Conservation (phyloP, 192 early-diverging fungal genomes). For the Jimgerdemannia flammicorona region DNA sequence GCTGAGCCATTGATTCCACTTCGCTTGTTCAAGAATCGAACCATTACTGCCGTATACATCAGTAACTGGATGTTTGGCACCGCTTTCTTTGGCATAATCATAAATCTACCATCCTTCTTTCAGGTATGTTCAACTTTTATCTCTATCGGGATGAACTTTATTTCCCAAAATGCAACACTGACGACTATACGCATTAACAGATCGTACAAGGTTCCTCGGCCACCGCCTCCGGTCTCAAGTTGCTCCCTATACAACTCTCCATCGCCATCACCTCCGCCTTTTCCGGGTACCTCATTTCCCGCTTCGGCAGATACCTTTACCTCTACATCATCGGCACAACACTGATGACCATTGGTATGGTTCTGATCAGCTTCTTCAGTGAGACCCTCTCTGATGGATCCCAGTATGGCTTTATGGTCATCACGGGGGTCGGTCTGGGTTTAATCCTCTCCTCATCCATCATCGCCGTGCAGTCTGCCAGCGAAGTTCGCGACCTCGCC, state of each 20-base stretch:
- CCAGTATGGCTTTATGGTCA: slow-evolving; percentile 27
- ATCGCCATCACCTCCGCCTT: slow-evolving; percentile 14
- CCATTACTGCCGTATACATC: slow-evolving; percentile 50
- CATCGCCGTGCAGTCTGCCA: slow-evolving; percentile 30
- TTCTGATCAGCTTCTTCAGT: slow-evolving; percentile 63
- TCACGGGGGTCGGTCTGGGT: slow-evolving; percentile 28
- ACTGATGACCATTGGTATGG: slow-evolving; percentile 59
- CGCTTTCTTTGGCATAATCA: slow-evolving; percentile 57
- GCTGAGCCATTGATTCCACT: slow-evolving; percentile 71
- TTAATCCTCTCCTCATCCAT: slow-evolving; percentile 25
- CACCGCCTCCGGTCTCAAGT: slow-evolving; percentile 33
- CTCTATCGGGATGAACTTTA: slow-evolving; percentile 1
- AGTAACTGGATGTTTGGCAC: slow-evolving; percentile 64
- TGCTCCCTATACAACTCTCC: slow-evolving; percentile 35
- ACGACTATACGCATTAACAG: slow-evolving; percentile 14
- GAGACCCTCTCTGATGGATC: slow-evolving; percentile 11
- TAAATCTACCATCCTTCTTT: slow-evolving; percentile 78
- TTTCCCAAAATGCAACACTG: not conserved
- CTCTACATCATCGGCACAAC: slow-evolving; percentile 51
- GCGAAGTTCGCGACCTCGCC: slow-evolving; percentile 23
- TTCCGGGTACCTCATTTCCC: slow-evolving; percentile 21
- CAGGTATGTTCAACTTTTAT: slow-evolving; percentile 27
- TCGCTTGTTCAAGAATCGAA: slow-evolving; percentile 59
- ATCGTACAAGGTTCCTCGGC: slow-evolving; percentile 64
- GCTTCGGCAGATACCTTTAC: slow-evolving; percentile 14